Evolutionary conservation across 139 green algal genomes (phyloP), one percentile per base, ranked within the genome.

Genomic region (Chlorella vulgaris): DNA sequence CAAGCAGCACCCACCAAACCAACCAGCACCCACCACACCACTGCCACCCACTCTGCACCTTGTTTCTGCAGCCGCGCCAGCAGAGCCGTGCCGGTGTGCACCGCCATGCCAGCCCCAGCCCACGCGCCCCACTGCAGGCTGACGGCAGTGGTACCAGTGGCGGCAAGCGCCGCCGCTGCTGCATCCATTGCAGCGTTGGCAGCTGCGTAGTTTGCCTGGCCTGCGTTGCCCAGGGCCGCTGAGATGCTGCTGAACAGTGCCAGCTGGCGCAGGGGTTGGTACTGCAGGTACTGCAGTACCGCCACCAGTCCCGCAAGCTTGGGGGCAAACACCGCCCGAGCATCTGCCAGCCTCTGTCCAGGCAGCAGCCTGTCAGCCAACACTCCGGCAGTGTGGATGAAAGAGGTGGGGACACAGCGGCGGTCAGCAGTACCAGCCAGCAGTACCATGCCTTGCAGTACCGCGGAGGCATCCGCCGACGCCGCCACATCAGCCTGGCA

Each of bases 71-170:
- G 78, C 61, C 77, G 78, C 18, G 82, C 92, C 60, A 88, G 67
- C 69, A 77, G n/a, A n/a, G 28, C 35, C 22, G 31, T 33, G 50
- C 29, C 2, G n/a, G 38, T 29, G 81, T 77, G 60, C 1, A 84
- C 84, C 4, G 94, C 94, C 94, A 97, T 97, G 71, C 94, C 93
- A 7, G 84, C 87, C 35, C 83, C 47, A 77, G 83, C 86, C 85
- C 85, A 91, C 19, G 83, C 51, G 10, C 88, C 88, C 88, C 88
- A 91, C 73, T 86, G 78, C 58, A 87, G 28, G 47, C 71, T 83
- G 55, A 70, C 31, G 1, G 31, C 69, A 0, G 26, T n/a, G 19
- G 61, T 18, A 4, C 86, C 88, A 15, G 65, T 29, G 26, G 15
- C 75, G 15, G 66, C 63, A 40, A 50, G 35, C 1, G 42, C 15